Base-by-base conservation (phyloP, 129 eudicot species). In the Flaveria linearis region DNA sequence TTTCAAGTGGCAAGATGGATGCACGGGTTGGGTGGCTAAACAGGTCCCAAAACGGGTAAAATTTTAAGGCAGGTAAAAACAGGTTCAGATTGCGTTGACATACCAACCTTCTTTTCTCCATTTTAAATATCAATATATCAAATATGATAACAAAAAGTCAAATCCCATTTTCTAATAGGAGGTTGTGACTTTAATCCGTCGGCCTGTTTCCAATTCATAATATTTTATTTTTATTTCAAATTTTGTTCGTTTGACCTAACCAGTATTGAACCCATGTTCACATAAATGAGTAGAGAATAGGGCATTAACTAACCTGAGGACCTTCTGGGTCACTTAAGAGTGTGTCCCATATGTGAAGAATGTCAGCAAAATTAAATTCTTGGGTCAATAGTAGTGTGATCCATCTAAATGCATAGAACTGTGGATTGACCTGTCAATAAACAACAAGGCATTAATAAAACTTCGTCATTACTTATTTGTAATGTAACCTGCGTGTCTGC, bases 271-370 rank as follows among this genome's bases (percentile, higher is more conserved):
- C 64, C 13, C 60, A 18, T 60, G 4, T 23, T 60, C 16, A 60
- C 68, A 55, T 18, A 72, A 72, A 33, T 17, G 12, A 20, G 2
- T 12, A 9, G 23, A 53, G 30, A 26, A 15, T 5, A n/a, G 8
- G 7, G 20, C 36, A 70, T 17, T 13, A 33, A 82, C 93, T 66
- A 65, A 95, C 97, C 83, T 91, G 99, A 81, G 92, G 97, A 65
- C 99, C 99, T 84, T 95, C 96, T 5, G 96, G 91, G 78, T 95
- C 99, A 78, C 99, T 91, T 71, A 95, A 87, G n/a, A 95, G 92
- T 14, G 96, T 89, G 60, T 95, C 99, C 99, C 99, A 91, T 33
- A 95, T 91, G 42, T 87, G 86, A 39, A 89, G 96, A 78, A 85
- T 87, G 73, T 91, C 99, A 2, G 94, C 87, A 73, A 95, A 95